A percentile compares a stretch with the other conserved stretches of the same genome.
Evolutionary conservation across 2,329 filamentous ascomycete species (phyloP).

Genomic region (Trichoderma sp.): DNA sequence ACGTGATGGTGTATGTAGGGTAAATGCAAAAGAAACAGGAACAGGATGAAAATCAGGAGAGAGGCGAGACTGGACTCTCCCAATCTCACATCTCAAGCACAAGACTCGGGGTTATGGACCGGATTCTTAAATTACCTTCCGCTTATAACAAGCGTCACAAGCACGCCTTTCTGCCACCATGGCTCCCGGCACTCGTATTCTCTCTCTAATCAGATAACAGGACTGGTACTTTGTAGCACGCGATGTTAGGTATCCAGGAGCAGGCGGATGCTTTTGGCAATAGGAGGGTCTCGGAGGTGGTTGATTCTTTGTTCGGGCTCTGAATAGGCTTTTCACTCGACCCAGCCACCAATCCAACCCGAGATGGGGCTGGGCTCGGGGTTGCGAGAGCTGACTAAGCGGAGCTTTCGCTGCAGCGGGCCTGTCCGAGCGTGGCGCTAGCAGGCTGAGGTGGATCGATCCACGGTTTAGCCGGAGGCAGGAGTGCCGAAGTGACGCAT

Average conservation of each 20-base stretch:
- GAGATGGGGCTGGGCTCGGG: not conserved
- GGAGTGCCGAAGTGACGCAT: not conserved
- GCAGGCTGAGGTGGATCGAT: not conserved
- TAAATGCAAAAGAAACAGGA: not conserved
- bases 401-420: constrained; percentile 5
- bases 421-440: constrained; percentile 12
- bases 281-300: constrained; percentile 1
- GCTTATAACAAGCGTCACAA: constrained; percentile 48
- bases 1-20: not conserved
- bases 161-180: constrained; percentile 30
- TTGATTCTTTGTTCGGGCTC: not conserved
- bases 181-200: not conserved
- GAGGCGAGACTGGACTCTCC: not conserved
- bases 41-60: not conserved
- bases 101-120: not conserved
- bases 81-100: too few species aligned
- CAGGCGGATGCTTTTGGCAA: not conserved
- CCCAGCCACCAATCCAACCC: not conserved
- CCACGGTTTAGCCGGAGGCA: not conserved
- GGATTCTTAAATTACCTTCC: constrained; percentile 40
- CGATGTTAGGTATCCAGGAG: not conserved
- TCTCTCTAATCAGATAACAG: not conserved
- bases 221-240: too few species aligned
- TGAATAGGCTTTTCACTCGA: not conserved
- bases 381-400: not conserved